Base-by-base conservation (phyloP, 2,329 filamentous ascomycete genomes). In the Colletotrichum orbiculare region DNA sequence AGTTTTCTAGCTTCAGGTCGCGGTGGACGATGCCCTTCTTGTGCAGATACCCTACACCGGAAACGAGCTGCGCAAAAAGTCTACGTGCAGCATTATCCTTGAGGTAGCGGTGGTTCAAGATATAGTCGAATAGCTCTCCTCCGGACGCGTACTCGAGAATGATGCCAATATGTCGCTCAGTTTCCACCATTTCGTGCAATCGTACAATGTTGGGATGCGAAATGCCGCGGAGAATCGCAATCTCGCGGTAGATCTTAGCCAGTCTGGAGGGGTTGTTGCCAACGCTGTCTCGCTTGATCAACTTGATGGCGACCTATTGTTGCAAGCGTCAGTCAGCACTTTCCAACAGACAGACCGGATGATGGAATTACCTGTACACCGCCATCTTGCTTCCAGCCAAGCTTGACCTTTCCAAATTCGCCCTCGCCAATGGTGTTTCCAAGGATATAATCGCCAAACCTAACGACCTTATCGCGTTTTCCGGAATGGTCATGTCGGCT, bases 1-100 rank as follows among this genome's bases (percentile, higher is more conserved):
- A 78, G 74, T 99, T 99, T 80, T 99, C 96, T 50, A 99, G 85
- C 80, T 99, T 99, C 70, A 99, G 81, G 80, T 99, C 96, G 73
- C 96, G 90, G 77, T 99, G 96, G 12, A 99, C 96, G 71, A 99
- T 99, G 67, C 96, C 96, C 81, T 97, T 98, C 79, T 97, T 97
- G 81, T 99, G 96, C 64, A 99, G 83, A 78, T 99, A 99, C 41
- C 96, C 96, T 10, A 99, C 96, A 46, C 96, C 96, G 7, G 95
- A 98, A 11, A 99, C 91, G 47, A 99, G 86, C 79, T 99, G 96
- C 25, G 96, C 95, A 76, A 99, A 99, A 37, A 99, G 82, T 58
- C 94, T 89, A 62, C 96, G 90, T 38, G 96, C 96, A 2, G 94
- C 90, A 69, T 93, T 90, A 76, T 99, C 96, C 76, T 98, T 98